Percentiles rank a stretch among this genome's conserved stretches.
Evolutionary conservation across 257 asterid genomes (phyloP).

Genomic region (Solanum chilense): DNA sequence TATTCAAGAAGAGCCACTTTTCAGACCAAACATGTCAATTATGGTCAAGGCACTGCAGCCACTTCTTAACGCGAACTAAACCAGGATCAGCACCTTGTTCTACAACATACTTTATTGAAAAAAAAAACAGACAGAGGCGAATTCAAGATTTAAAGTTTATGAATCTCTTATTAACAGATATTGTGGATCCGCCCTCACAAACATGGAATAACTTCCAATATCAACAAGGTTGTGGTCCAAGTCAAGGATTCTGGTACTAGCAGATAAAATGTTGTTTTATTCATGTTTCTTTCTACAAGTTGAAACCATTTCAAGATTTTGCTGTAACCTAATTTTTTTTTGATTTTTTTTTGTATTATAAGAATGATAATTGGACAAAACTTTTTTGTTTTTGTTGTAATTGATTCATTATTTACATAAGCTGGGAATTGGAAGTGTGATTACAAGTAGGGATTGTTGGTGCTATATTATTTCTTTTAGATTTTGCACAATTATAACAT

Average conservation of each 20-base stretch:
- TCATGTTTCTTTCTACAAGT: neutral
- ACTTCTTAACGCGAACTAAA: slow-evolving; percentile 42
- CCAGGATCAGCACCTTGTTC: slow-evolving; percentile 2
- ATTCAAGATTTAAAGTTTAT: neutral
- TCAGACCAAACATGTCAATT: slow-evolving; percentile 82
- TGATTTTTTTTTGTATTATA: neutral
- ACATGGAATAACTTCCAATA: neutral
- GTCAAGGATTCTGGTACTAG: neutral
- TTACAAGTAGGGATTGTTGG: neutral
- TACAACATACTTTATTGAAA: neutral
- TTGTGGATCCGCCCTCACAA: neutral
- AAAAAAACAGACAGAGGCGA: neutral
- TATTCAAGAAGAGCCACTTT: slow-evolving; percentile 78
- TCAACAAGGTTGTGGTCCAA: neutral
- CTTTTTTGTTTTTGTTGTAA: neutral
- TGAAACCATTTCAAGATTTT: neutral
- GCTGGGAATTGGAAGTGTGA: neutral
- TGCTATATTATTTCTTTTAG: neutral
- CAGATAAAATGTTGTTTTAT: neutral
- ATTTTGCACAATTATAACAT: neutral
- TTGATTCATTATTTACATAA: neutral
- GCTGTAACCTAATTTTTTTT: neutral
- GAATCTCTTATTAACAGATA: neutral
- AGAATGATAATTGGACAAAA: neutral
- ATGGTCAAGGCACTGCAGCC: slow-evolving; percentile 87